Conservation (phyloP, 768 basidiomycete genomes). For the Leccinum sublutescens region DNA sequence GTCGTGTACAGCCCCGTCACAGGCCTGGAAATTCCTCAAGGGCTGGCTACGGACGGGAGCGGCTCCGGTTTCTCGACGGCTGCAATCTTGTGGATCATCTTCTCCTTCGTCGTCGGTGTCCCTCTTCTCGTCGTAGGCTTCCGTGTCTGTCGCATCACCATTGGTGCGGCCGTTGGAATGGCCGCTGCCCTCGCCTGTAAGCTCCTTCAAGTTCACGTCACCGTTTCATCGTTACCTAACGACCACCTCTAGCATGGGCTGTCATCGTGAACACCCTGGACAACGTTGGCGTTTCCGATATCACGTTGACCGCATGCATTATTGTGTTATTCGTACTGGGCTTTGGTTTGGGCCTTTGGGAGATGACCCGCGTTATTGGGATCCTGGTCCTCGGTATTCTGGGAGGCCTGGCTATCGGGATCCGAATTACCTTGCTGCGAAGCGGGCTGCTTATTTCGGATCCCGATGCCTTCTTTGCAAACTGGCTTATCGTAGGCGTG, state of each 20-base stretch:
- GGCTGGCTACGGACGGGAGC: constrained; percentile 56
- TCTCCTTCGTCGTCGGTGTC: constrained; percentile 48
- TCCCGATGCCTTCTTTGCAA: constrained; percentile 36
- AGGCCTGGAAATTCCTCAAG: constrained; percentile 47
- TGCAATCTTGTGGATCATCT: constrained; percentile 59
- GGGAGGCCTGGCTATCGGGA: constrained; percentile 57
- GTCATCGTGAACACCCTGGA: constrained; percentile 57
- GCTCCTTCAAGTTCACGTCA: constrained; percentile 13
- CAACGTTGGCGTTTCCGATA: constrained; percentile 49
- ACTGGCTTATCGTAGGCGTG: constrained; percentile 54
- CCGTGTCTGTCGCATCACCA: constrained; percentile 54
- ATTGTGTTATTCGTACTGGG: constrained; percentile 50
- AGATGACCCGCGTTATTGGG: constrained; percentile 47
- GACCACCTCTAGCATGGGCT: constrained; percentile 50
- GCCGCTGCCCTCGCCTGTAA: constrained; percentile 46
- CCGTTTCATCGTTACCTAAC: background rate
- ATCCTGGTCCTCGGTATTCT: constrained; percentile 46
- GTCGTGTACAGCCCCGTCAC: constrained; percentile 47
- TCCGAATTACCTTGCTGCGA: constrained; percentile 52
- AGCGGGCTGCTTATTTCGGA: constrained; percentile 46
- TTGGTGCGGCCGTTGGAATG: constrained; percentile 53
- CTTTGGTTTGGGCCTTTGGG: constrained; percentile 53
- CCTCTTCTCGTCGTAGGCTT: constrained; percentile 59
- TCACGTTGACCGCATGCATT: constrained; percentile 47
- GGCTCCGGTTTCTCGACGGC: constrained; percentile 47